Percentiles rank a stretch among this genome's conserved stretches.
Evolutionary conservation across 129 eudicot genomes (phyloP).

Genomic region (Daucus carota): DNA sequence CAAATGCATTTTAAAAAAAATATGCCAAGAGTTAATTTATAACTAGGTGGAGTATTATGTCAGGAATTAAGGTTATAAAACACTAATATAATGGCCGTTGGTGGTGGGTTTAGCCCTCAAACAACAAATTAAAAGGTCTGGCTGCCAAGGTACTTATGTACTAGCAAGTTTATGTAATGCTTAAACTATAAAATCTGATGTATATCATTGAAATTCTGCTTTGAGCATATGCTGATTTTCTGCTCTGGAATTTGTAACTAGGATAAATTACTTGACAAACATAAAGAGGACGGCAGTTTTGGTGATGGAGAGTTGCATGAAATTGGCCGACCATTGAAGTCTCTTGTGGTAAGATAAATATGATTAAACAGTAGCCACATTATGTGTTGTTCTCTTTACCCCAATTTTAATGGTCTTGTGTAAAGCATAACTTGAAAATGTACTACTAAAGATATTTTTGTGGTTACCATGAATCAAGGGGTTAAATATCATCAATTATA

Average conservation of each 20-base stretch:
- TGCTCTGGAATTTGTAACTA: slow-evolving; percentile 22
- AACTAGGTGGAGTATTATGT: too few relatives aligned
- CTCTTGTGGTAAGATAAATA: slow-evolving; percentile 56
- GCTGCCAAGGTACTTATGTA: neutral
- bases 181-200: neutral
- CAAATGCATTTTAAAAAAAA: neutral
- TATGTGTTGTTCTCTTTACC: neutral
- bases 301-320: slow-evolving; percentile 40
- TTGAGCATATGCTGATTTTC: neutral
- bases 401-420: neutral
- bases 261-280: slow-evolving; percentile 76
- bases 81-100: too few relatives aligned
- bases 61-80: too few relatives aligned
- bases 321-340: slow-evolving; percentile 58
- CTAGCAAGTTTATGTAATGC: neutral
- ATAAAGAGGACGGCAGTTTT: slow-evolving; percentile 49
- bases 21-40: too few relatives aligned
- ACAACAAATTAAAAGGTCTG: neutral
- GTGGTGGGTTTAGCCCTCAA: too few relatives aligned
- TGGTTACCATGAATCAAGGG: too few relatives aligned
- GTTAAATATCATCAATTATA: too few relatives aligned
- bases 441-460: too few relatives aligned
- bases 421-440: neutral
- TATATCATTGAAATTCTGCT: neutral
- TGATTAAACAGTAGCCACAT: neutral